These are phyloP conservation scores for Stephanodiscus minutulus DNA, from an alignment of 108 stramenopile species.

Conservation along the genomic window DNA sequence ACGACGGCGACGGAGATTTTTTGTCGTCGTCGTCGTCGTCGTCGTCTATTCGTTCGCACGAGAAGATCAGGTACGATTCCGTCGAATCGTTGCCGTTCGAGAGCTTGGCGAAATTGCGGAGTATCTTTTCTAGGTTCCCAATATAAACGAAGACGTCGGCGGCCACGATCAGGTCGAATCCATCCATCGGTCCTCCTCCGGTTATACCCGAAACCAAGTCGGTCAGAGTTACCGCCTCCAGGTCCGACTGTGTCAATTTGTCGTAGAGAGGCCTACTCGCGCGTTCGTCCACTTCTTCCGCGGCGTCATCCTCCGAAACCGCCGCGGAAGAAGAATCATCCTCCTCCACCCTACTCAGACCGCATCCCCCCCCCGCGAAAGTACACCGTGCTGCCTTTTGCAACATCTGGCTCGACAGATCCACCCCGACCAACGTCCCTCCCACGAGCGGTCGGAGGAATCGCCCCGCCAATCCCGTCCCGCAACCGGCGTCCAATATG, in stretches of 20 bases:
- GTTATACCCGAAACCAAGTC: slow-evolving; percentile 32
- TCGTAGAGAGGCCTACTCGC: slow-evolving; percentile 55
- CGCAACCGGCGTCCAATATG: slow-evolving; percentile 77
- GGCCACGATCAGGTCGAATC: slow-evolving; percentile 73
- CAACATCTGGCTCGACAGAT: slow-evolving; percentile 73
- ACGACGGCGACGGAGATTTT: slow-evolving; percentile 56
- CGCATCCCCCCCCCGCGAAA: slow-evolving; percentile 59
- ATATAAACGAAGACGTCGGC: slow-evolving; percentile 81
- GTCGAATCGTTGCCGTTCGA: slow-evolving; percentile 22
- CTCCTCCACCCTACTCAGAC: slow-evolving; percentile 45
- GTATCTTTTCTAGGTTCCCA: slow-evolving; percentile 55
- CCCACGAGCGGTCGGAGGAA: slow-evolving; percentile 55
- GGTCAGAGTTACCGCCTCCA: slow-evolving; percentile 65
- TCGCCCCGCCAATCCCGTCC: slow-evolving; percentile 75
- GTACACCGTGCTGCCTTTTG: slow-evolving; percentile 64
- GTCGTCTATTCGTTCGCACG: slow-evolving; percentile 62
- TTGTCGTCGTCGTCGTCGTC: no score
- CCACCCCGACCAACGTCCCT: slow-evolving; percentile 65
- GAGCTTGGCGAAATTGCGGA: slow-evolving; percentile 51
- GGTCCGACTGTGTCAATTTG: slow-evolving; percentile 55
- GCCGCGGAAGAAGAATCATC: slow-evolving; percentile 11
- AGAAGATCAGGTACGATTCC: slow-evolving; percentile 55
- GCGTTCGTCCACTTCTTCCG: slow-evolving; percentile 26
- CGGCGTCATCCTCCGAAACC: slow-evolving; percentile 12
- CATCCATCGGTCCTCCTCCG: slow-evolving; percentile 15